Evolutionary conservation across 1,284 basidiomycete genomes (phyloP).

Genomic region (Apiotrichum montevideense): DNA sequence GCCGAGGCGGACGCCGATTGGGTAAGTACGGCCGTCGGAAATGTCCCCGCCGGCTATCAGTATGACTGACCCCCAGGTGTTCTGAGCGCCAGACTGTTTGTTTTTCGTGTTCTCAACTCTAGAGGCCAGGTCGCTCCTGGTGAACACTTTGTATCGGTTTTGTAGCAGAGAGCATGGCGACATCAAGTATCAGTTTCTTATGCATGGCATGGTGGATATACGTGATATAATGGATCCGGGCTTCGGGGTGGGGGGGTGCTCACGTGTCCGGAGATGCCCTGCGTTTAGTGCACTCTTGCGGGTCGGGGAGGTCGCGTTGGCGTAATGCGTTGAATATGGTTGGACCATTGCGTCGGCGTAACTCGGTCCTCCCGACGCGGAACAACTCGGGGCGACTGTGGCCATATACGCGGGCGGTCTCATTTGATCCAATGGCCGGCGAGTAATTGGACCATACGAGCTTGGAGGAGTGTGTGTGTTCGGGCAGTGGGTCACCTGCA

Average conservation of each 20-base stretch:
- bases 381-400: not conserved
- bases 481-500: too few species aligned
- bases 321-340: not conserved
- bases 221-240: too few species aligned
- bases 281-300: too few species aligned
- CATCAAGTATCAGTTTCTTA: not conserved
- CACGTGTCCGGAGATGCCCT: too few species aligned
- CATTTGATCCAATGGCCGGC: not conserved
- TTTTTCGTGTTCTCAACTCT: too few species aligned
- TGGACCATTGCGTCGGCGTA: not conserved
- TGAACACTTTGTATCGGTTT: not conserved
- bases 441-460: too few species aligned
- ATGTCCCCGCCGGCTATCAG: not conserved
- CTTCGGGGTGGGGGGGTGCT: too few species aligned
- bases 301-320: too few species aligned
- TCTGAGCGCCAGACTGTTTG: not conserved
- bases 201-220: too few species aligned
- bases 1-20: constrained; percentile 42
- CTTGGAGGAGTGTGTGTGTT: too few species aligned
- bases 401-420: not conserved
- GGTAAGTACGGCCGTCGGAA: constrained; percentile 26
- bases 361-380: not conserved
- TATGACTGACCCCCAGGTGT: not conserved
- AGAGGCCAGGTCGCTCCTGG: not conserved
- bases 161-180: not conserved